phyloP scores from a whole-genome alignment of 1,284 basidiomycete species.

The Cutaneotrichosporon sp. region DNA sequence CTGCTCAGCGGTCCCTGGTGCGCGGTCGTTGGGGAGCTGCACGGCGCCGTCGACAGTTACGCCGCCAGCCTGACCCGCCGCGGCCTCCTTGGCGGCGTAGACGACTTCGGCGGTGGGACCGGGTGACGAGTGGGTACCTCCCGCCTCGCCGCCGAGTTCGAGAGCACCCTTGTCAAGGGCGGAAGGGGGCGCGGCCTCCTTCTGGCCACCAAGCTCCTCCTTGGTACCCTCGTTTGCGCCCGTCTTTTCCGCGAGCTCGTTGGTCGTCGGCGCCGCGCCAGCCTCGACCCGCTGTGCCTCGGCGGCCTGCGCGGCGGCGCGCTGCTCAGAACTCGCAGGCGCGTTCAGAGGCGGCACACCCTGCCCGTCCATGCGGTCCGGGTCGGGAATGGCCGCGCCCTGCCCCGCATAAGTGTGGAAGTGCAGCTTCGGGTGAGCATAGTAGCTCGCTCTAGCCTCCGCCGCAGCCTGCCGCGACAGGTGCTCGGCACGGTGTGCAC shows the following conservation, averaged over 20 bases:
- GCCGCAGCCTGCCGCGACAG: slow-evolving; percentile 35
- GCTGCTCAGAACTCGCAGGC: slow-evolving; percentile 8
- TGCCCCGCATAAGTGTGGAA: slow-evolving; percentile 28
- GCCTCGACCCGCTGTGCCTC: neutral
- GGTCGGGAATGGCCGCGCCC: neutral
- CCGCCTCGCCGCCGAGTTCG: slow-evolving; percentile 33
- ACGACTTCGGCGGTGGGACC: slow-evolving; percentile 10
- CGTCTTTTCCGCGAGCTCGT: slow-evolving; percentile 1
- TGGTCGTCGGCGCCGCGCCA: neutral
- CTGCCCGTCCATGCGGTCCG: slow-evolving; percentile 17
- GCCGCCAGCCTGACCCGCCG: slow-evolving; percentile 4
- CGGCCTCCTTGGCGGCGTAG: slow-evolving; percentile 13
- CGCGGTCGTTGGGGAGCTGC: slow-evolving; percentile 1
- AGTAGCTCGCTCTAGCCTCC: slow-evolving; percentile 40
- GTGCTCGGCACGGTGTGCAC: slow-evolving; percentile 32
- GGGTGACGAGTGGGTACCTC: slow-evolving; percentile 25
- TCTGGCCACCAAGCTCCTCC: slow-evolving; percentile 30
- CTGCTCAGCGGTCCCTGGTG: slow-evolving; percentile 18
- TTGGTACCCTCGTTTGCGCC: slow-evolving; percentile 9
- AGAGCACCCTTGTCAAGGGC: slow-evolving; percentile 33
- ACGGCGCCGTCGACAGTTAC: slow-evolving; percentile 5
- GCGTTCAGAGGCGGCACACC: slow-evolving; percentile 30
- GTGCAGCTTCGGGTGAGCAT: slow-evolving; percentile 39
- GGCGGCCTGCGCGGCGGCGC: neutral
- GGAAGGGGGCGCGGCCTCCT: slow-evolving; percentile 29